Evolutionary conservation across 2,329 filamentous ascomycete species (phyloP).

Genomic region (Fusarium oxysporum): DNA sequence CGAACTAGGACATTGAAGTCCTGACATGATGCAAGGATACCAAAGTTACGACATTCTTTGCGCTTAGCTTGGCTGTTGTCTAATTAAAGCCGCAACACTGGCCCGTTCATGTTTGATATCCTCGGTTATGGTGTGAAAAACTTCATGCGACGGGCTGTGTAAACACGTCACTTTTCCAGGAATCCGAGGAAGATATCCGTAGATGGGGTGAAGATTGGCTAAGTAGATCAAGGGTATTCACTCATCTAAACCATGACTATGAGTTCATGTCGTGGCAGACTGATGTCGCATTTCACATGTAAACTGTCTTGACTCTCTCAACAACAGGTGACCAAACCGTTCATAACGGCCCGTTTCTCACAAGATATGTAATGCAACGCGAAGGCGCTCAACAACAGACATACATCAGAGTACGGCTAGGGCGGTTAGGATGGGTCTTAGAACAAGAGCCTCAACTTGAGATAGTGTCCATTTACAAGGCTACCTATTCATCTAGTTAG

Average conservation of each 20-base stretch:
- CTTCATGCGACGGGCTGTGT: conserved; percentile 7
- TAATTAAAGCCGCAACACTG: conserved; percentile 29
- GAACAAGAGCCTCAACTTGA: conserved; percentile 31
- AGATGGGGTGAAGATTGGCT: conserved; percentile 1
- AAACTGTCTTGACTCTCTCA: conserved; percentile 26
- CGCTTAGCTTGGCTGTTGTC: conserved; percentile 3
- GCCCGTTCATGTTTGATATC: conserved; percentile 19
- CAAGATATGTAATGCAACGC: not conserved
- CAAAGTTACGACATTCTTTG: conserved; percentile 13
- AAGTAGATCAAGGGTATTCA: not conserved
- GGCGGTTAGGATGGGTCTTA: not conserved
- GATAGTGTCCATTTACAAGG: not conserved
- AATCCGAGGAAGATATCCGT: conserved; percentile 19
- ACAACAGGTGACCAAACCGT: conserved; percentile 9
- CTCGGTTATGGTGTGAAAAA: conserved; percentile 36
- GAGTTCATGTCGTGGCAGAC: not conserved
- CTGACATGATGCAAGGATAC: conserved; percentile 25
- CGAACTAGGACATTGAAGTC: conserved; percentile 40
- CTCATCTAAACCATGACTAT: not conserved
- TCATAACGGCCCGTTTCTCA: conserved; percentile 4
- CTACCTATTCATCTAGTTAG: not conserved
- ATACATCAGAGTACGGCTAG: not conserved
- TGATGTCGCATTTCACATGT: conserved; percentile 12
- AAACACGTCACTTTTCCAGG: conserved; percentile 35
- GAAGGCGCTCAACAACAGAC: conserved; percentile 9